Conservation (phyloP, 345 rosid genomes). For the Euphorbia pulcherrima region DNA sequence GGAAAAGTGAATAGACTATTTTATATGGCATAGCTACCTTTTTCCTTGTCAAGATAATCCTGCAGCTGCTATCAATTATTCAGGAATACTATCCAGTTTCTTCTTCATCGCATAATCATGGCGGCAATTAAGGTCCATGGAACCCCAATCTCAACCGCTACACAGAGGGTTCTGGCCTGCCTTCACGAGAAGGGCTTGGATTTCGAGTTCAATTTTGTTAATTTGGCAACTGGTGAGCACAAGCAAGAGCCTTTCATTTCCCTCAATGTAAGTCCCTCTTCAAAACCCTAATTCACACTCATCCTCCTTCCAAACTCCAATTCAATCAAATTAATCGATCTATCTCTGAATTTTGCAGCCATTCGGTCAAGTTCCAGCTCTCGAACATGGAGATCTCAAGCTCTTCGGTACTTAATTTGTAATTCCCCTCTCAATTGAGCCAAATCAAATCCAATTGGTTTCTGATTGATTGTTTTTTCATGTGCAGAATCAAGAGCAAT, state of each 20-base stretch:
- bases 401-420: conserved; percentile 48
- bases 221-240: conserved; percentile 55
- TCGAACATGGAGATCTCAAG: conserved; percentile 65
- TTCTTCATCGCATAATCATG: conserved; percentile 24
- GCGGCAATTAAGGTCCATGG: conserved; percentile 46
- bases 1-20: too few relatives aligned
- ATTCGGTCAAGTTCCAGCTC: conserved; percentile 73
- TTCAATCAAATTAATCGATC: neutral
- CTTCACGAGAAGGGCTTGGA: conserved; percentile 61
- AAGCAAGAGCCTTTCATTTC: conserved; percentile 48
- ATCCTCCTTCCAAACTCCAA: too few relatives aligned
- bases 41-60: too few relatives aligned
- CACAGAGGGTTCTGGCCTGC: conserved; percentile 44
- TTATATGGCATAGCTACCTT: too few relatives aligned
- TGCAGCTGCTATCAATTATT: too few relatives aligned
- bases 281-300: too few relatives aligned
- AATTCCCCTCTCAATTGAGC: neutral
- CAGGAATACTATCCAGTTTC: too few relatives aligned
- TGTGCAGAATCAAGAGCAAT: conserved; percentile 78
- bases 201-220: conserved; percentile 45
- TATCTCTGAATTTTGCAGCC: conserved; percentile 41
- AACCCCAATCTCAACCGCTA: conserved; percentile 38
- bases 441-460: neutral
- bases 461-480: neutral
- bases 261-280: conserved; percentile 44